Evolutionary conservation across 106 monocot species (phyloP).

Genomic region (Apostasia shenzhenica): DNA sequence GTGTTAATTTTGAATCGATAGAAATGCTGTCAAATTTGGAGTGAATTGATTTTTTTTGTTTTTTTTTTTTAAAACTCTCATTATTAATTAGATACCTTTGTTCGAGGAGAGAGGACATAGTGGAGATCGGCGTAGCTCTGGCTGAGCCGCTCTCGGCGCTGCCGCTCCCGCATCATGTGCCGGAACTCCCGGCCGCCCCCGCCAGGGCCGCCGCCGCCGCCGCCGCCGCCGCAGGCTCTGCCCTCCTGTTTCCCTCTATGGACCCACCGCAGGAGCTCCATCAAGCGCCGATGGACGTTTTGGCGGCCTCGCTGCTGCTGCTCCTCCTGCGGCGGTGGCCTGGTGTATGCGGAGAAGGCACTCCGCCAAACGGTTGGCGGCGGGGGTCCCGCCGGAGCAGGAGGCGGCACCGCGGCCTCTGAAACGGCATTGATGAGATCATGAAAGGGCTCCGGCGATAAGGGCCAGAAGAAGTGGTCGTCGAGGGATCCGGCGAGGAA

Average conservation of each 20-base stretch:
- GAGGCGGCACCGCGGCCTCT: too few relatives aligned
- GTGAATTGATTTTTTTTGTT: too few relatives aligned
- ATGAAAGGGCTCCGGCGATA: too few relatives aligned
- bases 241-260: background rate
- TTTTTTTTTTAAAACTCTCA: too few relatives aligned
- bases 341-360: conserved; percentile 22
- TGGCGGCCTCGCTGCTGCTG: background rate
- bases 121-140: conserved; percentile 81
- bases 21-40: too few relatives aligned
- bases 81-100: conserved; percentile 37
- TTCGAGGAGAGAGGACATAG: conserved; percentile 31
- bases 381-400: too few relatives aligned
- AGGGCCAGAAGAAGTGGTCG: too few relatives aligned
- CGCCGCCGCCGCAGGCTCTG: background rate
- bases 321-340: background rate
- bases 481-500: too few relatives aligned
- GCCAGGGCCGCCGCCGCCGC: background rate
- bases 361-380: background rate
- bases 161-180: conserved; percentile 91
- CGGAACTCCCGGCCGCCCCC: conserved; percentile 50
- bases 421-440: too few relatives aligned
- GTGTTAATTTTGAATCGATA: too few relatives aligned
- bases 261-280: conserved; percentile 18
- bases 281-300: conserved; percentile 36
- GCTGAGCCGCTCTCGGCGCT: conserved; percentile 76